Base-by-base conservation (phyloP, 83 land plant genomes). In the Picea abies region DNA sequence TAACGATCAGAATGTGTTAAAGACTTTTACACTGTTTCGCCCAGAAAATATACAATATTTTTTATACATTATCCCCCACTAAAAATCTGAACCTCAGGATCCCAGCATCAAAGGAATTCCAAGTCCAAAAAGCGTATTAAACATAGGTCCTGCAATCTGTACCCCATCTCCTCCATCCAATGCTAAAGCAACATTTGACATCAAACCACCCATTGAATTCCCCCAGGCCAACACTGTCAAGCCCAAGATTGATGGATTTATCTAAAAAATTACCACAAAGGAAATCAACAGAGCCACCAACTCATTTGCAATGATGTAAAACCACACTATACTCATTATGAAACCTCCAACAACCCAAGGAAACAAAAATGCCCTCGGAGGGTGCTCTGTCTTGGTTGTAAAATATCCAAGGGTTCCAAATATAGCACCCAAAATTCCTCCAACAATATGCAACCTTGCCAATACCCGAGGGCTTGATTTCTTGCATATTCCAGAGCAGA, bases 81-180 rank as follows among this genome's bases (percentile, higher is more conserved):
- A 29, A 29, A 29, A 29, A 29, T 29, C 29, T 29, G 29, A 29
- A 7, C 29, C 29, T 29, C 84, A 89, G 32, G 94, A 86, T 71
- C 91, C 91, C 63, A 94, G 82, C 71, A 94, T 63, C 89, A 92
- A 81, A 35, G 94, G 88, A 63, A 93, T 17, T 16, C 97, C 97
- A 79, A 95, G 82, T 47, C 96, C 97, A 73, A 84, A 84, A 35
- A 95, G 86, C 11, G 88, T 93, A 80, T 95, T 95, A 84, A 95
- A 95, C 96, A 95, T 93, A 3, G 97, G 94, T 3, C 96, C 97
- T 14, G 96, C 97, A 86, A 95, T 91, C 84, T 95, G 97, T 64
- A 90, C 91, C 25, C 97, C 89, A 73, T 95, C 94, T 63, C 94
- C 93, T 17, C 90, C 94, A 82, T 90, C 90, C 86, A 87, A 79